A percentile compares a stretch with the other conserved stretches of the same genome.
These are phyloP conservation scores for Neonothopanus nambi DNA, from an alignment of 1,284 basidiomycete genomes.

Conservation along the genomic window DNA sequence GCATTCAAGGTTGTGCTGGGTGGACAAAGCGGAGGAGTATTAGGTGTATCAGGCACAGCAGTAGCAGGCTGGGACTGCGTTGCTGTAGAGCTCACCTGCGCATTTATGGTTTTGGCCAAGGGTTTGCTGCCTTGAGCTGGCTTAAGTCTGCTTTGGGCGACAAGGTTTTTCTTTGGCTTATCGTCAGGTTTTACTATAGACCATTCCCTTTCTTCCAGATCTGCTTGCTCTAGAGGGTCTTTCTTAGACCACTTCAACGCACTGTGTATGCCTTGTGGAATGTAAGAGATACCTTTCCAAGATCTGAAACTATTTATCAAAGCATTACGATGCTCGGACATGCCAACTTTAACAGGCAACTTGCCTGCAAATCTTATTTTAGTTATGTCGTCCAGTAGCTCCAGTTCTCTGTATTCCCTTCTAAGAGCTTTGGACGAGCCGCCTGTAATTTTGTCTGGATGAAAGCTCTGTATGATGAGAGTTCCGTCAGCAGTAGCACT, in stretches of 20 bases:
- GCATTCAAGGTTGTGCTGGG: too few species aligned
- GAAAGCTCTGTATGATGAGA: conserved; percentile 32
- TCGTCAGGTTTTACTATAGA: background rate
- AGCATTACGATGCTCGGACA: too few species aligned
- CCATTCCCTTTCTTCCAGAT: background rate
- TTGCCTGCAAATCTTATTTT: conserved; percentile 21
- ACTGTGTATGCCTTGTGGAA: conserved; percentile 18
- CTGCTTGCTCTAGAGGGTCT: background rate
- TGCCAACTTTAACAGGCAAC: conserved; percentile 19
- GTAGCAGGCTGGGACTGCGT: too few species aligned
- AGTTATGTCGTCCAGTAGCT: conserved; percentile 35
- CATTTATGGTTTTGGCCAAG: too few species aligned
- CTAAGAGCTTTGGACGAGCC: conserved; percentile 19
- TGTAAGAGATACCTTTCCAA: conserved; percentile 16
- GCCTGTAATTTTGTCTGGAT: conserved; percentile 22
- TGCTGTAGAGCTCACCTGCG: too few species aligned
- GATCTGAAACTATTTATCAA: conserved; percentile 17
- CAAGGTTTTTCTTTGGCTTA: too few species aligned
- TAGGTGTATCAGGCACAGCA: too few species aligned
- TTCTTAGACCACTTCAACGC: conserved; percentile 19
- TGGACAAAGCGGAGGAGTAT: too few species aligned
- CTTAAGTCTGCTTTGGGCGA: too few species aligned
- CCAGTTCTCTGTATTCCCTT: conserved; percentile 32
- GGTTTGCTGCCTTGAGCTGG: too few species aligned
- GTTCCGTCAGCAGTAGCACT: conserved; percentile 31